phyloP scores from a whole-genome alignment of 1,284 basidiomycete genomes.

The Puccinia hordei region DNA sequence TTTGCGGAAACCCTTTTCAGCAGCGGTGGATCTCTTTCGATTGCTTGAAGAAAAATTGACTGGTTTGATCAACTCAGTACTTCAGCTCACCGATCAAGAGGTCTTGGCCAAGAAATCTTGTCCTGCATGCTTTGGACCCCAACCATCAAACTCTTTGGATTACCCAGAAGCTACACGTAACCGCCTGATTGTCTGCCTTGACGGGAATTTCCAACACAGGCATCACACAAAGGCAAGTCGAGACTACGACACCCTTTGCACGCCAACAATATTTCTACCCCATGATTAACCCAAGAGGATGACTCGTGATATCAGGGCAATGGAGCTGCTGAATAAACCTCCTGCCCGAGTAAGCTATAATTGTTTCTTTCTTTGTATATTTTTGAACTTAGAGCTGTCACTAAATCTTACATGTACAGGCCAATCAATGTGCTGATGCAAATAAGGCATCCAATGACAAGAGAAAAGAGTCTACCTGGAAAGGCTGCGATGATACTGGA shows the following conservation, averaged over 20 bases:
- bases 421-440: conserved; percentile 5
- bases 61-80: background rate
- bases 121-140: background rate
- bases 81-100: background rate
- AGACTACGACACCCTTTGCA: background rate
- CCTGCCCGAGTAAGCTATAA: background rate
- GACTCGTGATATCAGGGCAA: background rate
- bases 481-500: no score
- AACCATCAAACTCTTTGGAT: background rate
- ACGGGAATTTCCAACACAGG: conserved; percentile 15
- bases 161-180: background rate
- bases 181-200: conserved; percentile 1
- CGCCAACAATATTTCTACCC: background rate
- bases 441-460: no score
- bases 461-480: no score
- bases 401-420: background rate
- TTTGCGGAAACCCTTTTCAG: background rate
- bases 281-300: no score
- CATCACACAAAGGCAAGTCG: conserved; percentile 11
- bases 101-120: background rate
- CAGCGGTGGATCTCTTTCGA: background rate
- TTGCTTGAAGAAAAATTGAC: background rate
- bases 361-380: no score
- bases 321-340: background rate
- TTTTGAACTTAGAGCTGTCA: background rate